These are phyloP conservation scores for Venturia aucupariae DNA, from an alignment of 2,329 filamentous ascomycete genomes.

Conservation along the genomic window DNA sequence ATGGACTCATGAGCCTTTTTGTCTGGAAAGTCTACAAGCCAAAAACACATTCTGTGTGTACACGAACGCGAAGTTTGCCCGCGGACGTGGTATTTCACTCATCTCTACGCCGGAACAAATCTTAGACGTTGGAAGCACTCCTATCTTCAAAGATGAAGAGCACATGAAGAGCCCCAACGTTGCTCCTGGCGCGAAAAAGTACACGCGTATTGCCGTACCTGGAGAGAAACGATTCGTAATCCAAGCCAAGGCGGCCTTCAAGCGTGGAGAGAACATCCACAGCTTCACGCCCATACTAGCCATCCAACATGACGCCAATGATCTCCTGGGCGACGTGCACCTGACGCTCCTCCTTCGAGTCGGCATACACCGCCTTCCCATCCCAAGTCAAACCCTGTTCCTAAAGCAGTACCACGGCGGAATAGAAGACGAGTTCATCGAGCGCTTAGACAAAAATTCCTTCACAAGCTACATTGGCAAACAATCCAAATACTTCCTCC, in stretches of 20 bases:
- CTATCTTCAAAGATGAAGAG: conserved; percentile 3
- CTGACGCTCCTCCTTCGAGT: neutral
- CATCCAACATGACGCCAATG: neutral
- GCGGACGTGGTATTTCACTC: conserved; percentile 12
- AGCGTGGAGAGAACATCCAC: conserved; percentile 11
- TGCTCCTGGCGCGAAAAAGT: neutral
- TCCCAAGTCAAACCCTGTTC: conserved; percentile 2
- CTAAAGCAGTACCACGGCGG: conserved; percentile 11
- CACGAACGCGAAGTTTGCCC: conserved; percentile 12
- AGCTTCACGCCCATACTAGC: conserved; percentile 8
- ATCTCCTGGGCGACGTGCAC: neutral
- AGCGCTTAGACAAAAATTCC: conserved; percentile 14
- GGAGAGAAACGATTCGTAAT: conserved; percentile 2
- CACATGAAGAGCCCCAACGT: neutral
- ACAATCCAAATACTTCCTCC: neutral
- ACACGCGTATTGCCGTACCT: neutral
- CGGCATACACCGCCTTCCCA: conserved; percentile 1
- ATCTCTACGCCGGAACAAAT: conserved; percentile 5
- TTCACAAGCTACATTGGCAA: conserved; percentile 7
- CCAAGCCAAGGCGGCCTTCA: neutral
- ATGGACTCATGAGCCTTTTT: conserved; percentile 13
- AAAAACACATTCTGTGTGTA: conserved; percentile 13
- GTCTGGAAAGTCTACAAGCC: conserved; percentile 8
- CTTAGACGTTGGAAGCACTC: neutral
- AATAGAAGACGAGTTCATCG: conserved; percentile 2